Evolutionary conservation across 768 basidiomycete species (phyloP).

Genomic region (Cystobasidiopsis lactophilus): DNA sequence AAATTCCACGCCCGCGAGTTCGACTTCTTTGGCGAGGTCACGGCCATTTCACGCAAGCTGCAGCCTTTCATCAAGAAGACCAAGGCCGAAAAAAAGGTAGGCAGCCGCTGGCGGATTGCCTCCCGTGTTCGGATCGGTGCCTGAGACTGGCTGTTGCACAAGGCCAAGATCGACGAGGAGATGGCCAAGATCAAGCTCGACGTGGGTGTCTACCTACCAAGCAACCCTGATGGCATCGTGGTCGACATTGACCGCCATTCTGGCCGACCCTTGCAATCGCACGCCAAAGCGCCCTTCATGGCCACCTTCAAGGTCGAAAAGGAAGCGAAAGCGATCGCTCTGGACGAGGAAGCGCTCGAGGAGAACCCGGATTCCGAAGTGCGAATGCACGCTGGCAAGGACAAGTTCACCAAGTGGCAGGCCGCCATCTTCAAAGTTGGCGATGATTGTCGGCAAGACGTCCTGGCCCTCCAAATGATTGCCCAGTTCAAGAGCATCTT

Average conservation of each 20-base stretch:
- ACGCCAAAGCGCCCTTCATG: constrained; percentile 99
- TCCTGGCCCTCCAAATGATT: constrained; percentile 88
- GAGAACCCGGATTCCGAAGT: constrained; percentile 9
- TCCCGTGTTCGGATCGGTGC: neutral
- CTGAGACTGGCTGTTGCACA: neutral
- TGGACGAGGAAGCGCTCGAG: neutral
- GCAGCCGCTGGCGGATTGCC: constrained; percentile 4
- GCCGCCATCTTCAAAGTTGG: constrained; percentile 99
- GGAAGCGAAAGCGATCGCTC: constrained; percentile 1
- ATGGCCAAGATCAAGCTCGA: constrained; percentile 90
- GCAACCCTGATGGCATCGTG: constrained; percentile 88
- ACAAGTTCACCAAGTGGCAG: constrained; percentile 69
- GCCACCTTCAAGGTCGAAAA: constrained; percentile 78
- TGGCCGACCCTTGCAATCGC: constrained; percentile 83
- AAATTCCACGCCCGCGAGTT: constrained; percentile 89
- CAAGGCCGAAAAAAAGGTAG: constrained; percentile 87
- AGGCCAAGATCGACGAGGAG: constrained; percentile 98
- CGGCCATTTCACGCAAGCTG: constrained; percentile 91
- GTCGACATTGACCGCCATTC: constrained; percentile 96
- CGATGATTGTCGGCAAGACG: constrained; percentile 94
- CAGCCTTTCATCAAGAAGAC: constrained; percentile 88
- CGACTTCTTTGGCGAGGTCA: constrained; percentile 82
- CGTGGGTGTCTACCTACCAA: constrained; percentile 88
- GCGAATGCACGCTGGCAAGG: constrained; percentile 18
- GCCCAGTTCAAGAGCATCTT: constrained; percentile 99